Evolutionary conservation across 2,329 filamentous ascomycete species (phyloP).

Genomic region (Epichloe coenophiala): DNA sequence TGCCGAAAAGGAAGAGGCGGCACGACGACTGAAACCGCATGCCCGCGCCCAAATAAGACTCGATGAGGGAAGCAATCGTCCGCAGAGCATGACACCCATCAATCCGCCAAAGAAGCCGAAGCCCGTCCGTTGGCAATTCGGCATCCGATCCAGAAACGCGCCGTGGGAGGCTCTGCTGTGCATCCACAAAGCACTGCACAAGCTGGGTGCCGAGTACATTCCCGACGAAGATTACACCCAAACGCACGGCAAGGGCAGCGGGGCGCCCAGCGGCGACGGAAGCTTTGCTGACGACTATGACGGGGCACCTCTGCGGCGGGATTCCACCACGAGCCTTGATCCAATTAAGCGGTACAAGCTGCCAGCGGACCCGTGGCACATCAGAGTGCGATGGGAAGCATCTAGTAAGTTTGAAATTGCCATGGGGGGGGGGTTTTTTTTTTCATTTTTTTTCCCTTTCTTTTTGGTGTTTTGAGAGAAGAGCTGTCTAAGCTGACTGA

Average conservation of each 20-base stretch:
- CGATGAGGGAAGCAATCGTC: conserved; percentile 47
- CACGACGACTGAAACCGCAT: conserved; percentile 73
- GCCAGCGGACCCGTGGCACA: conserved; percentile 91
- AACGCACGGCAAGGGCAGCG: conserved; percentile 28
- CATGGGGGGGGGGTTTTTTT: neutral
- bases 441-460: neutral
- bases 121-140: conserved; percentile 93
- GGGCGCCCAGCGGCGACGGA: conserved; percentile 21
- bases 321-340: conserved; percentile 31
- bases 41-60: conserved; percentile 56
- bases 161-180: conserved; percentile 90
- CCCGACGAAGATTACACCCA: conserved; percentile 46
- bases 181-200: conserved; percentile 82
- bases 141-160: conserved; percentile 85
- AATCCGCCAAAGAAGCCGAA: conserved; percentile 56
- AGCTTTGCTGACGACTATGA: conserved; percentile 28
- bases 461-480: neutral
- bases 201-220: conserved; percentile 83
- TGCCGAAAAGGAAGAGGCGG: conserved; percentile 70
- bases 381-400: conserved; percentile 78
- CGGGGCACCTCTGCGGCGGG: conserved; percentile 19
- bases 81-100: conserved; percentile 50
- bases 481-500: neutral
- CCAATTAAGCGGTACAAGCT: conserved; percentile 58
- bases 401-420: conserved; percentile 47